Evolutionary conservation across 495 filamentous ascomycete species (phyloP), one percentile per base, ranked within the genome.

Genomic region (Opeltia flavorubescens): DNA sequence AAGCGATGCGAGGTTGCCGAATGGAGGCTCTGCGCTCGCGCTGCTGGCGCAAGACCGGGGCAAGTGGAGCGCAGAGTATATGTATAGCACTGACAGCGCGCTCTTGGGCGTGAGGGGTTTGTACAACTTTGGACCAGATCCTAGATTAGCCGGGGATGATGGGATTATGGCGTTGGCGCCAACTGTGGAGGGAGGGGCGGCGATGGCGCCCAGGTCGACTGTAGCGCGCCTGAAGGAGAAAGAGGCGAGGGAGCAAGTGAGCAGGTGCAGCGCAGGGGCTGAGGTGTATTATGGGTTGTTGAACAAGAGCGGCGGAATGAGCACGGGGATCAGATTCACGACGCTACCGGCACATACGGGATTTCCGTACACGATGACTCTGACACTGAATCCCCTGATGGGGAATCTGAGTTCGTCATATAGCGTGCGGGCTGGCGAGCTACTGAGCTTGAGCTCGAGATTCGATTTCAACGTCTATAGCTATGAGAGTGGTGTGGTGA

Each of bases 391-490:
- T 41, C 91, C 91, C 0, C 69, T 98, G 9, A 95, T 94, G 72
- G 91, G 91, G 25, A 93, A 82, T 48, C 67, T 96, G 43, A 87
- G 82, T 35, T 81, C 85, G 24, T 93, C 81, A 5, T 98, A 96
- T 55, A 85, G 91, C 12, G 80, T 95, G 11, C 78, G 83, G 53
- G 91, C 89, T 5, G 82, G 83, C 18, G 77, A 73, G 11, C 77
- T 86, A 48, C 75, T 91, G 43, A 80, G 86, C 1, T 76, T 98
- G 39, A 89, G 87, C 48, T 87, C 86, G 26, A 77, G 81, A 33
- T 89, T 96, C 66, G 86, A 91, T 52, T 98, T 96, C 61, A 98
- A 98, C 59, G 86, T 95, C 43, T 95, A 95, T 66, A 93, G 84
- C 56, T 98, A 95, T 66, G 91, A 96, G 66, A 94, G 86, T 59